Conservation (phyloP, 1,284 basidiomycete genomes). For the Megacollybia platyphylla region DNA sequence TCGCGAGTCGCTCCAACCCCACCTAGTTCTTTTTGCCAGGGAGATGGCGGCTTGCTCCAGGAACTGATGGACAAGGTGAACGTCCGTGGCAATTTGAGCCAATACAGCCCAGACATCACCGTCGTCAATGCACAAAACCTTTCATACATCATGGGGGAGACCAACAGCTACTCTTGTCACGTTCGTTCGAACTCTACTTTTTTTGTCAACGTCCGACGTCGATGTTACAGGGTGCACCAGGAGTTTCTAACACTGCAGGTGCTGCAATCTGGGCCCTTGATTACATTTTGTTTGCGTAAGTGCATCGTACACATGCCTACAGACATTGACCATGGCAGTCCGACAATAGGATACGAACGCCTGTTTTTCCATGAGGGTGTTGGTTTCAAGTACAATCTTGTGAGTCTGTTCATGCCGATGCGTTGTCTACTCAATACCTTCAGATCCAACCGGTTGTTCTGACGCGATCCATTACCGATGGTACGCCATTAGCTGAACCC, state of each 20-base stretch:
- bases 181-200: constrained; percentile 12
- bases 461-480: constrained; percentile 38
- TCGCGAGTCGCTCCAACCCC: constrained; percentile 12
- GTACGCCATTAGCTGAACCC: constrained; percentile 29
- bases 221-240: constrained; percentile 41
- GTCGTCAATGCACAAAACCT: constrained; percentile 32
- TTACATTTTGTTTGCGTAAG: constrained; percentile 41
- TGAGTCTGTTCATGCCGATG: constrained; percentile 10
- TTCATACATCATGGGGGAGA: constrained; percentile 50
- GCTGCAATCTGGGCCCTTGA: constrained; percentile 60
- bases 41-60: constrained; percentile 31
- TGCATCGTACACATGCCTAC: no score
- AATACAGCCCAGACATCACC: constrained; percentile 35
- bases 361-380: constrained; percentile 26
- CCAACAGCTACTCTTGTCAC: constrained; percentile 38
- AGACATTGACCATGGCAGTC: not conserved
- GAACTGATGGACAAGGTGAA: constrained; percentile 50
- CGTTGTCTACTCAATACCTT: not conserved
- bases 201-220: constrained; percentile 2
- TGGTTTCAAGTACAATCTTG: constrained; percentile 35
- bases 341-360: not conserved
- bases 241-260: constrained; percentile 57
- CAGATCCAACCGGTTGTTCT: constrained; percentile 45
- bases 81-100: constrained; percentile 43
- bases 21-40: constrained; percentile 30